Conservation (phyloP, 768 basidiomycete genomes). For the Dendrothele bispora region DNA sequence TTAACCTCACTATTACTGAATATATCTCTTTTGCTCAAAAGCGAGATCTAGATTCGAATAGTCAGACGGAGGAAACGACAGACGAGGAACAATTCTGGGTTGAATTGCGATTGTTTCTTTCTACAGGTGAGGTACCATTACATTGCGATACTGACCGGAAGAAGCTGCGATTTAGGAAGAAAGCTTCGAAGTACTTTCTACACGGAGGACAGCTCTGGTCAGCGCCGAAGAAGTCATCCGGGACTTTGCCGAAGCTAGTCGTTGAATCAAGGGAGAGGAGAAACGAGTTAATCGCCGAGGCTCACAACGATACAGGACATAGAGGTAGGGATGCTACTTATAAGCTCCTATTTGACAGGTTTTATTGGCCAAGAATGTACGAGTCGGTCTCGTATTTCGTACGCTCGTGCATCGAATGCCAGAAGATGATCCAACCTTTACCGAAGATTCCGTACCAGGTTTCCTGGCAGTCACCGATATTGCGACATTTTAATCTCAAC, state of each 20-base stretch:
- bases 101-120: constrained; percentile 15
- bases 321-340: constrained; percentile 26
- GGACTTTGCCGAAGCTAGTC: constrained; percentile 19
- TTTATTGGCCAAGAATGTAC: constrained; percentile 37
- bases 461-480: constrained; percentile 17
- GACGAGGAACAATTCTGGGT: constrained; percentile 6
- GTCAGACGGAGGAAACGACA: too few relatives aligned
- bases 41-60: too few relatives aligned
- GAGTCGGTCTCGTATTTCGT: constrained; percentile 27
- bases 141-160: constrained; percentile 1
- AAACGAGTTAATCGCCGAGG: constrained; percentile 16
- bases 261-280: constrained; percentile 11
- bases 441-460: constrained; percentile 19
- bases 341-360: too few relatives aligned
- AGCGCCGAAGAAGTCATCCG: constrained; percentile 4
- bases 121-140: not conserved
- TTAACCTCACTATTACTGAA: too few relatives aligned
- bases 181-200: constrained; percentile 13
- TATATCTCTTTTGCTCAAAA: too few relatives aligned
- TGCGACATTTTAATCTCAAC: constrained; percentile 26
- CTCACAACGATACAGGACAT: constrained; percentile 28
- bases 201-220: constrained; percentile 16
- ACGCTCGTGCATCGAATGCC: constrained; percentile 30
- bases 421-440: constrained; percentile 17
- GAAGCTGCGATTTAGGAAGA: constrained; percentile 7